Base-by-base conservation (phyloP, 2,329 filamentous ascomycete genomes). In the Hypoxylon rubiginosum region DNA sequence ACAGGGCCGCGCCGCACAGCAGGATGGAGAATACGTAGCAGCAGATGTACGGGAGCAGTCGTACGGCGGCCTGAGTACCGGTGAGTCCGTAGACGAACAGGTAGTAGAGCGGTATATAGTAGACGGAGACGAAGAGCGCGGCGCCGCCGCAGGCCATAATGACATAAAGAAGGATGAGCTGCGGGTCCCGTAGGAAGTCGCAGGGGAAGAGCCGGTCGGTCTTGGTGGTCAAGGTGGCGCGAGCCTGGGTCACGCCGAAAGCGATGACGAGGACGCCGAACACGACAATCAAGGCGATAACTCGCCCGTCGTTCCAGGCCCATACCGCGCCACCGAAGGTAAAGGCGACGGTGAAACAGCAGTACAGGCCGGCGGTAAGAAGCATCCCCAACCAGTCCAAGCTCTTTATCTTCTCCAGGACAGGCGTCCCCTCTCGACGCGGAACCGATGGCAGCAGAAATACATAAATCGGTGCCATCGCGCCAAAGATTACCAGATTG, bases 401-500 rank as follows among this genome's bases (percentile, higher is more conserved):
- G n/a, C n/a, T n/a, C n/a, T n/a, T n/a, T n/a, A n/a, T n/a, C n/a
- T n/a, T n/a, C n/a, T n/a, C n/a, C n/a, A n/a, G n/a, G n/a, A n/a
- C n/a, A n/a, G n/a, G n/a, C n/a, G n/a, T n/a, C n/a, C n/a, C n/a
- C n/a, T n/a, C n/a, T n/a, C n/a, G n/a, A n/a, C n/a, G n/a, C 83
- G 67, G 55, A 28, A 69, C 39, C 1, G 62, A 53, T 0, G 75
- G 76, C 3, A 80, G 56, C n/a, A 73, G 45, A 28, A 78, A 74
- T 19, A 78, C 24, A 49, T 71, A 77, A 4, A 81, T 48, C 9
- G 76, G 78, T 0, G 67, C 57, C 7, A 68, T 67, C 34, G 80
- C 73, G 43, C 68, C 81, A 4, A 77, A 85, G 1, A 83, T 80
- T 46, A 84, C 75, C 0, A 88, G 78, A 67, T 88, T 88, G 76